phyloP scores from a whole-genome alignment of 495 filamentous ascomycete genomes.

The Penicillium fimorum region DNA sequence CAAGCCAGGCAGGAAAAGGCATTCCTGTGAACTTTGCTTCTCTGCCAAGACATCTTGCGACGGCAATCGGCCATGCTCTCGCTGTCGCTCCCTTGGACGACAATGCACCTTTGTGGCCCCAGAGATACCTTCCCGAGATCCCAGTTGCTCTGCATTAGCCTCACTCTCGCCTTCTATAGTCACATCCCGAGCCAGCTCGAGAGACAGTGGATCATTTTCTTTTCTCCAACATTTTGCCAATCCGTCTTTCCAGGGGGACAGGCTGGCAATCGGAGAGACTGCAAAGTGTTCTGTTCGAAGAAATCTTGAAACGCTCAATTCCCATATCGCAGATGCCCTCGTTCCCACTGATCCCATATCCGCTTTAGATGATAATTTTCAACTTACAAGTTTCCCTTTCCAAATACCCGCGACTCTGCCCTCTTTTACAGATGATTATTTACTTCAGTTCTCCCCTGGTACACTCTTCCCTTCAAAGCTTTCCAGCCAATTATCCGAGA shows the following conservation, averaged over 20 bases:
- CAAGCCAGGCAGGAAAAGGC: slow-evolving; percentile 36
- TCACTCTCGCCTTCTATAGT: slow-evolving; percentile 55
- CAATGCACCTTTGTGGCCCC: slow-evolving; percentile 25
- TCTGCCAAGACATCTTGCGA: slow-evolving; percentile 35
- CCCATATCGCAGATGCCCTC: slow-evolving; percentile 35
- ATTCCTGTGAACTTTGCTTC: slow-evolving; percentile 36
- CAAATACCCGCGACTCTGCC: slow-evolving; percentile 12
- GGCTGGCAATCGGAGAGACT: slow-evolving; percentile 39
- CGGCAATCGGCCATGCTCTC: slow-evolving; percentile 28
- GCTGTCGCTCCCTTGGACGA: slow-evolving; percentile 26
- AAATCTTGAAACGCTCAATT: slow-evolving; percentile 34
- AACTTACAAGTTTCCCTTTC: slow-evolving; percentile 18
- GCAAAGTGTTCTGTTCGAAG: slow-evolving; percentile 34
- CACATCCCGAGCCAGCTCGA: slow-evolving; percentile 52
- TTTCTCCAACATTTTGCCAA: slow-evolving; percentile 38
- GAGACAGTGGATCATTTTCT: slow-evolving; percentile 24
- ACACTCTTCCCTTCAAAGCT: slow-evolving; percentile 29
- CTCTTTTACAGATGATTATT: slow-evolving; percentile 17
- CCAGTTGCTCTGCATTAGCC: slow-evolving; percentile 7
- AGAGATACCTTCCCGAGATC: not conserved
- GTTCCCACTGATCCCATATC: slow-evolving; percentile 23
- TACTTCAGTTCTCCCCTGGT: slow-evolving; percentile 23
- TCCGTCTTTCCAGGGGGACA: slow-evolving; percentile 32
- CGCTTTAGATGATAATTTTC: slow-evolving; percentile 15
- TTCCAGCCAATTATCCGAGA: slow-evolving; percentile 30